phyloP scores from a whole-genome alignment of 2,329 filamentous ascomycete genomes.

The Ophiostoma sp. region DNA sequence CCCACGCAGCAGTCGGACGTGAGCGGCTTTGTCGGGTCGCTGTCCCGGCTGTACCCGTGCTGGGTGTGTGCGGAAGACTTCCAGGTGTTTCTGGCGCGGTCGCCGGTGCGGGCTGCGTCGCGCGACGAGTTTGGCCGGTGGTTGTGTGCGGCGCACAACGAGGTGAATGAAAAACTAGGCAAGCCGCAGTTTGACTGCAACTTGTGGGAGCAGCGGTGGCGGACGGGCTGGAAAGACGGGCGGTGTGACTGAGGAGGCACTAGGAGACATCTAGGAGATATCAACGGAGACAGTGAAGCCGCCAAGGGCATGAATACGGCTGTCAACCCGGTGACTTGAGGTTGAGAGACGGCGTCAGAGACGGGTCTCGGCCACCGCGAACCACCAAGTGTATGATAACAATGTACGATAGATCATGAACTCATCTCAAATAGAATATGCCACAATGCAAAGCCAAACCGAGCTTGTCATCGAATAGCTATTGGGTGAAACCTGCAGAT shows the following conservation, averaged over 20 bases:
- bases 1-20: conserved; percentile 68
- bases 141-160: conserved; percentile 83
- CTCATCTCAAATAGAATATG: too few species aligned
- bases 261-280: not conserved
- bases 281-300: too few species aligned
- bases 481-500: not conserved
- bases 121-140: conserved; percentile 70
- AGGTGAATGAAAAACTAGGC: conserved; percentile 81
- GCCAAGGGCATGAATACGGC: too few species aligned
- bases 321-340: too few species aligned
- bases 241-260: conserved; percentile 46
- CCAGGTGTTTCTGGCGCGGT: conserved; percentile 67
- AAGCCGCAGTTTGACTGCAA: conserved; percentile 87
- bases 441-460: not conserved
- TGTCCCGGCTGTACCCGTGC: conserved; percentile 87
- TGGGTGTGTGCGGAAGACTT: conserved; percentile 95
- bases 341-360: too few species aligned
- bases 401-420: not conserved
- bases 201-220: conserved; percentile 90
- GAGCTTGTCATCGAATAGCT: not conserved
- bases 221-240: conserved; percentile 75
- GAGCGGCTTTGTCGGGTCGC: conserved; percentile 68
- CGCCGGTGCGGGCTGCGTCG: conserved; percentile 56
- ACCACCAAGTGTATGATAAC: not conserved
- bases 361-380: too few species aligned